Evolutionary conservation across 2,329 filamentous ascomycete genomes (phyloP), one percentile per base, ranked within the genome.

Genomic region (Periconia macrospinosa): DNA sequence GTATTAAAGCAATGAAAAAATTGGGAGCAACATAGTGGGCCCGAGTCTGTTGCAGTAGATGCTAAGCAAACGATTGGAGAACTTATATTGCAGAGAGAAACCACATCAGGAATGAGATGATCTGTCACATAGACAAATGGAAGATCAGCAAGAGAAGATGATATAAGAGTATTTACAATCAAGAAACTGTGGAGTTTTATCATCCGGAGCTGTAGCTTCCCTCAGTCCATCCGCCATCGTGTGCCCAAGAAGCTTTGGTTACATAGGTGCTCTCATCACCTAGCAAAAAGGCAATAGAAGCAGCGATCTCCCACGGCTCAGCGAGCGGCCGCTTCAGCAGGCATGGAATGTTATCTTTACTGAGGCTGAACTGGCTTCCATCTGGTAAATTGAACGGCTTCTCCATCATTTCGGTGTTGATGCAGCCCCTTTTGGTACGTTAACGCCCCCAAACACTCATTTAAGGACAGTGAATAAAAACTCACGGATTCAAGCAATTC

Each of bases 401-500:
- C 40, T 49, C 44, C 53, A 55, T 49, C 53, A 56, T 56, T 17
- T 52, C 49, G 3, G 52, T 56, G 27, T 60, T 53, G 27, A 57
- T 54, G 30, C 45, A 53, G 6, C 57, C 50, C 23, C 52, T 54
- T 30, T 47, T 33, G n/a, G 30, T n/a, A 11, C 30, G 20, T 11
- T 20, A 42, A 11, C 9, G 17, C 6, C 27, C n/a, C n/a, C n/a
- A n/a, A n/a, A n/a, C n/a, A n/a, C n/a, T n/a, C n/a, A n/a, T 18
- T n/a, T 5, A 19, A 27, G 13, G 41, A 18, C 1, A 33, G 18
- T 15, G 9, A 23, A n/a, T n/a, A 19, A 40, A 23, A 2, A 53
- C 55, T 48, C 46, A 58, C 59, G 80, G 80, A 41, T 78, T 80
- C 11, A 82, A 71, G 1, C 75, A 77, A 56, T 82, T 81, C 37